Base-by-base conservation (phyloP, 73 alveolate species). In the Effrenium voratum region DNA sequence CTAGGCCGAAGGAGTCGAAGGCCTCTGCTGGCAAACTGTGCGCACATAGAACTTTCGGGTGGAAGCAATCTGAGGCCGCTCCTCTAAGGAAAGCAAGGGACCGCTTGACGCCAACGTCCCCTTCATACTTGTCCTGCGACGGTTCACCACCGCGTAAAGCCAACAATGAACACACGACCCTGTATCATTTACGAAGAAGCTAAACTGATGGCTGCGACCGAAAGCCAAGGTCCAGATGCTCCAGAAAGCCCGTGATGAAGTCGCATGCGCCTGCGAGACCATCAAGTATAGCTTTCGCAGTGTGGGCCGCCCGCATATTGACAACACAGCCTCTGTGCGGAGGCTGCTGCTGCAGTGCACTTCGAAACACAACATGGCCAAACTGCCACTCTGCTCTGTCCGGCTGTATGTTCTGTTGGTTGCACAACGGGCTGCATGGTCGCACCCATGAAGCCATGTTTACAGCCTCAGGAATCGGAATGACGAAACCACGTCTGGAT, bases 241-340 rank as follows among this genome's bases (percentile, higher is more conserved):
- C n/a, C n/a, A n/a, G n/a, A n/a, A n/a, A n/a, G n/a, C n/a, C n/a
- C n/a, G n/a, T n/a, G n/a, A n/a, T n/a, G n/a, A n/a, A n/a, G n/a
- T n/a, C n/a, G n/a, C n/a, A n/a, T n/a, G n/a, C n/a, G n/a, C n/a
- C n/a, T n/a, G n/a, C n/a, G n/a, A n/a, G n/a, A n/a, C n/a, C n/a
- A n/a, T n/a, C n/a, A n/a, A n/a, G n/a, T n/a, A n/a, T n/a, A n/a
- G n/a, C n/a, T n/a, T n/a, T n/a, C n/a, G n/a, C n/a, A n/a, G n/a
- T n/a, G n/a, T n/a, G n/a, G n/a, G n/a, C n/a, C n/a, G n/a, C n/a
- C n/a, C n/a, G n/a, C n/a, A n/a, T n/a, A n/a, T n/a, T n/a, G n/a
- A n/a, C n/a, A n/a, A n/a, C n/a, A n/a, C n/a, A n/a, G 47, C 81
- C 81, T 16, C 81, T 44, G 47, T 70, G 81, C 47, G 81, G 81